These are phyloP conservation scores for Blastocystis sp. DNA, from an alignment of 352 stramenopile species.

Conservation along the genomic window DNA sequence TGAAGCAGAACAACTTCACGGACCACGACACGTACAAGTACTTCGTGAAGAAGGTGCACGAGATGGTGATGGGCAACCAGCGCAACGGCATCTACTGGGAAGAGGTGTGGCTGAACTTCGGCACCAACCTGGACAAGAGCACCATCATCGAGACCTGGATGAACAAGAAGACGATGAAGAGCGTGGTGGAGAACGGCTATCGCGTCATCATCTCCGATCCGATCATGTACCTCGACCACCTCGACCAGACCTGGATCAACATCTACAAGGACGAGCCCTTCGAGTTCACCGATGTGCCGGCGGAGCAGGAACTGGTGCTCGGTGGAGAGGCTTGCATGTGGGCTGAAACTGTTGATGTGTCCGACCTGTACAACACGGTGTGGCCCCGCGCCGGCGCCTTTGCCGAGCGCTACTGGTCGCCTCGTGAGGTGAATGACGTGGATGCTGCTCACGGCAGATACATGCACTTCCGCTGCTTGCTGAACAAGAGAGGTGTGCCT, in stretches of 20 bases:
- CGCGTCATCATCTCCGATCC: constrained; percentile 66
- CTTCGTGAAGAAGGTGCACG: constrained; percentile 71
- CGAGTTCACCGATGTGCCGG: constrained; percentile 71
- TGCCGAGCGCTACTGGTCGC: constrained; percentile 69
- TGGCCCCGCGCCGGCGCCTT: constrained; percentile 67
- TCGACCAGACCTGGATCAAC: constrained; percentile 73
- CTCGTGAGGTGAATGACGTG: constrained; percentile 59
- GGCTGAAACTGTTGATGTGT: constrained; percentile 69
- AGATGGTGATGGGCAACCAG: constrained; percentile 70
- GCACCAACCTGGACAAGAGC: constrained; percentile 63
- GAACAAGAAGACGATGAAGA: constrained; percentile 52
- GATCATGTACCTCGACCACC: constrained; percentile 77
- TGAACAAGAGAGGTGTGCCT: constrained; percentile 65
- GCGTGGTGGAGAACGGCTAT: constrained; percentile 71
- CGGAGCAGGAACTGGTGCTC: constrained; percentile 71
- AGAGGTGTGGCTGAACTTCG: constrained; percentile 75
- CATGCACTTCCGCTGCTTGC: constrained; percentile 47
- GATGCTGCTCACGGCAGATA: constrained; percentile 68
- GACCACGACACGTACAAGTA: constrained; percentile 67
- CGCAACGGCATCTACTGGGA: constrained; percentile 73
- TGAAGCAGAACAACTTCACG: constrained; percentile 68
- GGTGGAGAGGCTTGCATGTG: constrained; percentile 74
- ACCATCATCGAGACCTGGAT: constrained; percentile 76
- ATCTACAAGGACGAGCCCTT: constrained; percentile 74
- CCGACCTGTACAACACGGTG: constrained; percentile 57